phyloP scores from a whole-genome alignment of 345 rosid genomes.

The Pugionium dolabratum region DNA sequence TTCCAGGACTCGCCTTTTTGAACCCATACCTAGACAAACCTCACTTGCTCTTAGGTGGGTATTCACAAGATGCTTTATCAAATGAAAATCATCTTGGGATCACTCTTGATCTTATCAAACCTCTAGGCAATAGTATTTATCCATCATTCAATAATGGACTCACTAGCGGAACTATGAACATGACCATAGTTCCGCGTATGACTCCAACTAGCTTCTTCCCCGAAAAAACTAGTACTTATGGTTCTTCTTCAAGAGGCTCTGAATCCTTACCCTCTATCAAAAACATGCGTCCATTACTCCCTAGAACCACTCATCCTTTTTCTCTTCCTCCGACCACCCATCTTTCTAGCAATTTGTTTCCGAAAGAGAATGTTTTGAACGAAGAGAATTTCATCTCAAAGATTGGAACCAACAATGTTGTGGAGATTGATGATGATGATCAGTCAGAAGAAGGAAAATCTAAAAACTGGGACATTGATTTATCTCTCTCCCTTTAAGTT shows the following conservation, averaged over 20 bases:
- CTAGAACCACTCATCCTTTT: conserved; percentile 23
- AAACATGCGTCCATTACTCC: not conserved
- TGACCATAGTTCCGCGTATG: conserved; percentile 18
- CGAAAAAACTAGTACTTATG: conserved; percentile 21
- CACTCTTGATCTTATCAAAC: conserved; percentile 31
- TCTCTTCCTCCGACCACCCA: conserved; percentile 18
- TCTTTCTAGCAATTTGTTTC: not conserved
- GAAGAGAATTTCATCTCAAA: conserved; percentile 37
- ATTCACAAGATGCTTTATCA: conserved; percentile 37
- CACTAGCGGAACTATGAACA: conserved; percentile 20
- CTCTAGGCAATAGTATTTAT: not conserved
- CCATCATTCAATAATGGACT: conserved; percentile 21
- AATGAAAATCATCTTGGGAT: conserved; percentile 42
- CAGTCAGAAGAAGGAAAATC: conserved; percentile 14
- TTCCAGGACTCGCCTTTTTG: conserved; percentile 5
- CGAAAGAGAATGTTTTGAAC: conserved; percentile 1
- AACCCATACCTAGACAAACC: conserved; percentile 34
- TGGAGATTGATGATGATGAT: conserved; percentile 30
- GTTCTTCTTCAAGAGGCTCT: conserved; percentile 3
- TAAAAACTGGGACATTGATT: conserved; percentile 24
- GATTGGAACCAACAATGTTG: conserved; percentile 23
- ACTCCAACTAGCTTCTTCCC: conserved; percentile 33
- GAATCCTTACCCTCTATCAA: conserved; percentile 11
- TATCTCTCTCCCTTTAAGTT: conserved; percentile 36
- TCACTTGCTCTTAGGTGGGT: conserved; percentile 39